Conservation (phyloP, 805 yeast genomes). For the Barnettozyma siamensis region DNA sequence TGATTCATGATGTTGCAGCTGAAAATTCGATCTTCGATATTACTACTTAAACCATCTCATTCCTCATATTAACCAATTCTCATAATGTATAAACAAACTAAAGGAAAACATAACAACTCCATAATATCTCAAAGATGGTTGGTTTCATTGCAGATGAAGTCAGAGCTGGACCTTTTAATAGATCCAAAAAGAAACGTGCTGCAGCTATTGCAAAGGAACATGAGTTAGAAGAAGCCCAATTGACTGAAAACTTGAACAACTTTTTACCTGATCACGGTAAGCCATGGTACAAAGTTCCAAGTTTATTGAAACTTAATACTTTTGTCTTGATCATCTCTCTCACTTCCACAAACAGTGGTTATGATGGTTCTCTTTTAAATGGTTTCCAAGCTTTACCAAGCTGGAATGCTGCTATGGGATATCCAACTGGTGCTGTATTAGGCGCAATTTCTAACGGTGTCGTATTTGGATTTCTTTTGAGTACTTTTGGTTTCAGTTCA, state of each 20-base stretch:
- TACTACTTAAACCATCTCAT: too few species aligned
- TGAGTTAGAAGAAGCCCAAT: not conserved
- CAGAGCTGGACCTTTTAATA: slow-evolving; percentile 1
- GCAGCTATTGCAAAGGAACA: not conserved
- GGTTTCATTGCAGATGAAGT: slow-evolving; percentile 7
- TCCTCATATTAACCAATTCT: too few species aligned
- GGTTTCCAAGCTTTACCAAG: slow-evolving; percentile 38
- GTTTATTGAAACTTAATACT: slow-evolving; percentile 32
- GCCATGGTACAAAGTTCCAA: slow-evolving; percentile 32
- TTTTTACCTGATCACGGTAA: slow-evolving; percentile 2
- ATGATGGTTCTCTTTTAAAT: slow-evolving; percentile 44
- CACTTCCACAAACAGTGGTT: slow-evolving; percentile 42
- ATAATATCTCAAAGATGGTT: too few species aligned
- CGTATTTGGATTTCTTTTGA: slow-evolving; percentile 34
- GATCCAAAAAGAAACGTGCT: slow-evolving; percentile 1
- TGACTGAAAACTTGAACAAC: not conserved
- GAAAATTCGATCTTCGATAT: too few species aligned
- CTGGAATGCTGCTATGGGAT: slow-evolving; percentile 36
- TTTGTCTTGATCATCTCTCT: slow-evolving; percentile 36
- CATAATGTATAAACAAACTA: too few species aligned
- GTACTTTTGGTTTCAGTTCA: slow-evolving; percentile 25
- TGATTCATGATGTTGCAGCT: too few species aligned
- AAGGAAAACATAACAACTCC: too few species aligned
- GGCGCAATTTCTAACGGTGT: slow-evolving; percentile 38
- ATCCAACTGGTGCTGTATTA: slow-evolving; percentile 32